Base-by-base conservation (phyloP, 306 rosid genomes). In the Castanea sativa region DNA sequence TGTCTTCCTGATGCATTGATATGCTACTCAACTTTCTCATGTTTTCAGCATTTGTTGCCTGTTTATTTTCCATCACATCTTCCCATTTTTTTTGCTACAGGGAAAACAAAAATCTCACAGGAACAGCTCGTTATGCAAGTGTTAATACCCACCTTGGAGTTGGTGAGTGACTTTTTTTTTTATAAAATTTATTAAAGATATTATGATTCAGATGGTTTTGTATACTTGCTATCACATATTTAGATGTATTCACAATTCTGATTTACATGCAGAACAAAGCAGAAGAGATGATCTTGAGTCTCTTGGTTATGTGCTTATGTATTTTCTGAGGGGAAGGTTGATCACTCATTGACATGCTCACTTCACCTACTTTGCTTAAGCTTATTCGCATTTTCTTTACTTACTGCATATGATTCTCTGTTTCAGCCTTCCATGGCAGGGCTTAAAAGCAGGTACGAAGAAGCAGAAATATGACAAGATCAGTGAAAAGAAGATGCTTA, bases 81-180 rank as follows among this genome's bases (percentile, higher is more conserved):
- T 41, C 12, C 12, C 45, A 2, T 8, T n/a, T 32, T 13, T 75
- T 68, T 33, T 61, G 53, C 75, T 51, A 71, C 93, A 95, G 99
- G 83, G 99, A 95, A 91, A 92, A 95, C 90, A 95, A 95, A 91
- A 95, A 95, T 88, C 97, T 95, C 79, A 95, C 99, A 5, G 99
- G 99, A 83, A 95, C 99, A 71, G 99, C 99, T 78, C 99, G 99
- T 53, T 95, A 95, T 91, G 99, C 99, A 67, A 95, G 99, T 92
- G 95, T 95, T 85, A 92, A 92, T 82, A 95, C 99, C 71, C 99
- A 95, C 86, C 92, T 92, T 74, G 99, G 99, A 77, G 97, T 95
- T 86, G 99, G 99, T 93, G 80, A 90, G 93, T 81, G 69, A 43
- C 78, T 76, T 63, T 51, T 14, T 69, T 21, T 70, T 75, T 63